Percentiles rank a stretch among this genome's conserved stretches.
Evolutionary conservation across 75 land plant species (phyloP).

Genomic region (Larix kaempferi): DNA sequence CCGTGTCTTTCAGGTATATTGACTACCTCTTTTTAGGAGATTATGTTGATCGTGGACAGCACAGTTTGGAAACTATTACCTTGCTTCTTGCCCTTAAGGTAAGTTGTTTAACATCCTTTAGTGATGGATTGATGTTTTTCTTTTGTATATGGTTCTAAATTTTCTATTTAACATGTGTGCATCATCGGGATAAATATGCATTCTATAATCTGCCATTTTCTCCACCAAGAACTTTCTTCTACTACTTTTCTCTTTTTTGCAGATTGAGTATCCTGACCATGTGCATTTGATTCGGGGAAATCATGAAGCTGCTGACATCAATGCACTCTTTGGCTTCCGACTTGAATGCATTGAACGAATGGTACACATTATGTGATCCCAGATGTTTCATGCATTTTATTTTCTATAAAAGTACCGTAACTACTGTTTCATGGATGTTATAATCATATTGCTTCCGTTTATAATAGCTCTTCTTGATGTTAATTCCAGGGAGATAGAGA

Average conservation of each 20-base stretch:
- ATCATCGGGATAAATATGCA: not conserved
- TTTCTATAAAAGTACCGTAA: not conserved
- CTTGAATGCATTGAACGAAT: conserved; percentile 92
- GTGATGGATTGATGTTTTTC: conserved; percentile 1
- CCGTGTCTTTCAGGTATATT: conserved; percentile 65
- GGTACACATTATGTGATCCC: conserved; percentile 38
- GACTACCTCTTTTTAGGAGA: conserved; percentile 90
- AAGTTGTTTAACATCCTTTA: conserved; percentile 7
- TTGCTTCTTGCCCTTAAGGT: conserved; percentile 87
- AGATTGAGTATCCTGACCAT: conserved; percentile 91
- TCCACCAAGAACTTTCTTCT: not conserved
- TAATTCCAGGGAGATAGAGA: conserved; percentile 71
- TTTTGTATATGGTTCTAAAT: not conserved
- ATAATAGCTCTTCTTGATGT: not conserved
- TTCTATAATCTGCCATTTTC: not conserved
- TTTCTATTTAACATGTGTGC: not conserved
- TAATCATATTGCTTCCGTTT: conserved; percentile 3
- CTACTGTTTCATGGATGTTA: not conserved
- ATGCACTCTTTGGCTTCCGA: conserved; percentile 94
- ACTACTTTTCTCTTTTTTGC: conserved; percentile 10
- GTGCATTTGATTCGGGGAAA: conserved; percentile 90
- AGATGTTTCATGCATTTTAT: not conserved
- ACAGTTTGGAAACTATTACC: conserved; percentile 87
- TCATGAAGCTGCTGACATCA: conserved; percentile 93
- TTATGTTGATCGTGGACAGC: conserved; percentile 92